Conservation (phyloP, 179 eudicot genomes). For the Pouteria campechiana region DNA sequence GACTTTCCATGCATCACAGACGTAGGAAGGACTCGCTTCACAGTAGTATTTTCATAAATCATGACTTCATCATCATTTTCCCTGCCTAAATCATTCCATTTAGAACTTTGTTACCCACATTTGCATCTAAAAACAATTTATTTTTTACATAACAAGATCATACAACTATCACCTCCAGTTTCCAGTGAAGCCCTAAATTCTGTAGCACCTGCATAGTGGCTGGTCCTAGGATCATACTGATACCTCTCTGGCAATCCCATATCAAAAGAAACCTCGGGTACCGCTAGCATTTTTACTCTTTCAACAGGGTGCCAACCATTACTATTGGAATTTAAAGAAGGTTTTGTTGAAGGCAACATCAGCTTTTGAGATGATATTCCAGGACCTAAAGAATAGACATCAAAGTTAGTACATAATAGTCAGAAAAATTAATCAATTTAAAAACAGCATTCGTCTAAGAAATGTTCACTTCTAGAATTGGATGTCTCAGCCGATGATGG, state of each 20-base stretch:
- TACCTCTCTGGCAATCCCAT: no score
- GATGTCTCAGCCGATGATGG: conserved; percentile 13
- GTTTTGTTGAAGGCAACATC: conserved; percentile 12
- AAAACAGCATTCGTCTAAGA: background rate
- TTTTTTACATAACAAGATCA: no score
- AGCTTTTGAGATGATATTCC: conserved; percentile 11
- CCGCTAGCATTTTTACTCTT: no score
- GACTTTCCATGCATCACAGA: conserved; percentile 47
- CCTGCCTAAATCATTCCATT: conserved; percentile 21
- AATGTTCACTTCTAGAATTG: background rate
- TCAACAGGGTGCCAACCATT: no score
- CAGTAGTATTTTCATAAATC: conserved; percentile 25
- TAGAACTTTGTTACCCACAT: no score
- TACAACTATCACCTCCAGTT: conserved; percentile 1
- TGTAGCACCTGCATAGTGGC: conserved; percentile 13
- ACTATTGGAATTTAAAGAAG: conserved; percentile 13
- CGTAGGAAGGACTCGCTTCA: conserved; percentile 55
- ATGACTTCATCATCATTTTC: conserved; percentile 19
- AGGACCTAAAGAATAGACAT: conserved; percentile 19
- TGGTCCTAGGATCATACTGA: conserved; percentile 18
- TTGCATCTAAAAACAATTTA: no score
- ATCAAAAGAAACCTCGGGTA: no score
- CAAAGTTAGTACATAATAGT: background rate
- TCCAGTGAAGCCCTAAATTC: conserved; percentile 11
- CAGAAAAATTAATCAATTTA: background rate